Evolutionary conservation across 2,329 filamentous ascomycete species (phyloP), one percentile per base, ranked within the genome.

Genomic region (Paraconiothyrium brasiliense): DNA sequence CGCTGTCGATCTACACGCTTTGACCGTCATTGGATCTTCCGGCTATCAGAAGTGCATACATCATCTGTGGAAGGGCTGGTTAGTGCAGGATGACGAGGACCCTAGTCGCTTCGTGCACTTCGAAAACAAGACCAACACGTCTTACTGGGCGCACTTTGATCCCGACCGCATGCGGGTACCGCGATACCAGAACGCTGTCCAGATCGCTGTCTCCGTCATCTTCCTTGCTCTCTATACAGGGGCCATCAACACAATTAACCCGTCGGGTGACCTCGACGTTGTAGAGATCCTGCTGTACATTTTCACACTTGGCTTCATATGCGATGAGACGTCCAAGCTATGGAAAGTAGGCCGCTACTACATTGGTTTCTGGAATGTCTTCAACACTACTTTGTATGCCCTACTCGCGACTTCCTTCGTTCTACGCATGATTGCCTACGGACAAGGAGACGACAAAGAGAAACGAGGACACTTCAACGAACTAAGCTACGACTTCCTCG

Each of bases 31-130:
- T 64, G 93, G 93, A 2, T 94, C 92, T 0, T 93, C 92, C 0
- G 94, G 95, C 30, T 99, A 98, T 78, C 95, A 98, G 71, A 97
- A 96, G 81, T 98, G 94, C 75, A 93, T 98, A 72, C 88, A 86
- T 64, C 93, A 96, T 74, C 88, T 99, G 9, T 99, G 95, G 95
- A 88, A 89, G 64, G 95, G 95, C 24, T 99, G 95, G 95, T 84
- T 98, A 9, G 89, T 97, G n/a, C 95, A 99, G 77, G 93, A 97
- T 68, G 93, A 97, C 70, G 86, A 94, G 54, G 94, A 98, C 70
- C 91, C 94, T 0, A 89, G 90, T n/a, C 89, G 89, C 56, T 99
- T 99, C 75, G 86, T 97, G 57, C 90, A 94, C 73, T 99, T 96
- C 83, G 88, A 90, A 69, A 85, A 92, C 62, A 93, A 93, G 76